Evolutionary conservation across 2,329 filamentous ascomycete genomes (phyloP), one percentile per base, ranked within the genome.

Genomic region (Neofusicoccum kwambonambiense): DNA sequence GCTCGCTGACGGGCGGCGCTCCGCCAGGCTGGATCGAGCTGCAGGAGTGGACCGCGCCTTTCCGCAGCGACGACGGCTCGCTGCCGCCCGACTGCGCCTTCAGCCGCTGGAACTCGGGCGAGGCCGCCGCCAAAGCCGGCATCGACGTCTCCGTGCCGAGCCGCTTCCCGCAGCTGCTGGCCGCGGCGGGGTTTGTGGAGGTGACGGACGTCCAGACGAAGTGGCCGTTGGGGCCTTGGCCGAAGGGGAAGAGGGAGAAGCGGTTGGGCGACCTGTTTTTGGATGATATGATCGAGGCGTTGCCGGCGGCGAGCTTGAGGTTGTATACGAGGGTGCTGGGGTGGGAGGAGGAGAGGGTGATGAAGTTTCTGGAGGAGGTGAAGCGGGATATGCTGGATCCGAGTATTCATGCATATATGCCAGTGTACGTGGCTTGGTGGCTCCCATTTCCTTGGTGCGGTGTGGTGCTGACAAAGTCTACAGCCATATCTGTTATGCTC

Each of bases 221-320:
- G 52, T 79, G 77, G 76, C 79, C 80, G 11, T 72, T 76, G 39
- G 78, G 77, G 51, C 66, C 73, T 2, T 84, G 82, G 82, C 76
- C 81, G 7, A 79, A 80, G 57, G 80, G 83, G 60, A 75, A 76
- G 1, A 79, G 78, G 64, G 78, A 82, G 77, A 84, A 83, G 69
- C 79, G 82, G 69, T 77, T 84, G n/a, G 82, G 82, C 19, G 73
- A 78, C 31, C 82, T 76, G 71, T 69, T 68, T 64, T 31, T 64
- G 45, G 66, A 68, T 51, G 68, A 71, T 61, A 60, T 71, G 42
- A n/a, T 45, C 8, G 42, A 45, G 42, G 13, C n/a, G 42, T 17
- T 45, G 42, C 42, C 42, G 15, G 42, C 42, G 13, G 42, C n/a
- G 42, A 45, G 42, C 15, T 17, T 45, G 42, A 45, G 42, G 42